Conservation (phyloP, 306 rosid species). For the Morella rubra region DNA sequence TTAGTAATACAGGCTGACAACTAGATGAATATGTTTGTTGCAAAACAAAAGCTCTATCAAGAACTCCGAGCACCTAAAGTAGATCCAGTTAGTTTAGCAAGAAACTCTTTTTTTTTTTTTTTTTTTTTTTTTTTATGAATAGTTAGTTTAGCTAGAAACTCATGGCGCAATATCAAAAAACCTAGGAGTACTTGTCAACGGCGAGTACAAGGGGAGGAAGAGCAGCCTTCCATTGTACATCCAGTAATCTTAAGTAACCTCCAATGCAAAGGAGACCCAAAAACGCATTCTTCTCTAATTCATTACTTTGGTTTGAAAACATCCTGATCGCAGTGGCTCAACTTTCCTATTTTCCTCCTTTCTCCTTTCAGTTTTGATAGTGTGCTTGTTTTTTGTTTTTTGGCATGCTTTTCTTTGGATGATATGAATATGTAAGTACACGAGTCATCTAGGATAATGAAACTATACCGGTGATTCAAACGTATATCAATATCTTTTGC, state of each 20-base stretch:
- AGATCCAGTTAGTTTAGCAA: constrained; percentile 16
- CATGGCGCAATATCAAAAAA: background rate
- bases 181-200: background rate
- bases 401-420: constrained; percentile 3
- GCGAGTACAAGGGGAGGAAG: background rate
- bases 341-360: background rate
- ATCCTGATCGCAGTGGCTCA: background rate
- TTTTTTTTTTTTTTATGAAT: no score
- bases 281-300: background rate
- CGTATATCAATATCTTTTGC: constrained; percentile 64
- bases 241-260: background rate
- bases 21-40: background rate
- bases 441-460: constrained; percentile 12
- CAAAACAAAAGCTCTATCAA: background rate
- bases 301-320: background rate
- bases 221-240: background rate
- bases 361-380: background rate
- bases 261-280: background rate
- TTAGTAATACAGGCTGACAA: background rate
- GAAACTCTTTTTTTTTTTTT: no score
- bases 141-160: constrained; percentile 10
- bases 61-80: constrained; percentile 7
- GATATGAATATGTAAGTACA: constrained; percentile 13
- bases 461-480: constrained; percentile 62
- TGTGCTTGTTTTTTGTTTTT: constrained; percentile 1